Base-by-base conservation (phyloP, 345 rosid species). In the Mallotus nudiflorus region DNA sequence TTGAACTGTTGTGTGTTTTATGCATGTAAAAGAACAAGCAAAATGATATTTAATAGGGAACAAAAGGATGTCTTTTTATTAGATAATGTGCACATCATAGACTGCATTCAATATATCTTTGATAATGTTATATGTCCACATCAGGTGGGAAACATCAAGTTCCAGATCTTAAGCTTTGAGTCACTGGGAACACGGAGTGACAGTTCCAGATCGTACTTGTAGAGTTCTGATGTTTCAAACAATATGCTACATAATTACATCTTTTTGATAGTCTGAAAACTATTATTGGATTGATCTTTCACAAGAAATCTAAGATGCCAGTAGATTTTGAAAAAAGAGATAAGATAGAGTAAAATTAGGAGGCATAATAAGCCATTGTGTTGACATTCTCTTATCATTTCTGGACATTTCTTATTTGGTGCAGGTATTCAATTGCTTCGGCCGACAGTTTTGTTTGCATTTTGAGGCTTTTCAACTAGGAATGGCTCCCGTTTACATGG, bases 381-480 rank as follows among this genome's bases (percentile, higher is more conserved):
- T 19, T 66, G 11, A 58, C 18, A 3, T 33, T 42, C n/a, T 37
- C 39, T 53, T 6, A 37, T 42, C 46, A 4, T 33, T 33, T 33
- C 37, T 33, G 37, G 37, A 3, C 37, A 42, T 42, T 12, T 42
- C 46, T 42, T 8, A 2, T 33, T 33, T 45, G 67, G 27, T 68
- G 66, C 87, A 86, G 89, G 76, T 86, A 35, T 82, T 82, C 71
- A 82, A 80, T 63, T 86, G 87, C 73, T 86, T 82, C 19, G 89
- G 84, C 9, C 25, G 81, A 39, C 84, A 83, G 35, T 86, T 86
- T 64, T 86, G 89, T 71, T 67, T 86, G 73, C 89, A 86, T 64
- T 86, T 86, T n/a, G 89, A 86, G 83, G 85, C 87, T 0, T 83
- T 82, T 71, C 84, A 69, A n/a, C 76, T 85, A 0, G 89, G 85